Evolutionary conservation across 768 basidiomycete species (phyloP).

Genomic region (Tulasnella sp.): DNA sequence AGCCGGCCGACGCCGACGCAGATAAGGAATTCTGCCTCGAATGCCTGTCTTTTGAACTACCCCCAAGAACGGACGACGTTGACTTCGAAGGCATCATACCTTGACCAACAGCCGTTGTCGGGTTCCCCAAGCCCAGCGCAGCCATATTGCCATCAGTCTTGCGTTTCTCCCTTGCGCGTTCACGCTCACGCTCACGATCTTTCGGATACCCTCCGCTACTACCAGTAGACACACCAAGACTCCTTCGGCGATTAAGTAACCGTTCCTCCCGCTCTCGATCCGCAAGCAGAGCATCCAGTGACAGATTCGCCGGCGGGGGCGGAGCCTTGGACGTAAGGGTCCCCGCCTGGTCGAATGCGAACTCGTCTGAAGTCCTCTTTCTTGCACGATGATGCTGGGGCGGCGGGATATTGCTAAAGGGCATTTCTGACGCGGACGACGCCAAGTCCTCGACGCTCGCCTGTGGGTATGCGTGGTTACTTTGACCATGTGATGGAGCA

Average conservation of each 20-base stretch:
- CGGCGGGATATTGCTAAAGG: too few species aligned
- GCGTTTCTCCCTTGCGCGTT: slow-evolving; percentile 16
- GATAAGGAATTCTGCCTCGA: slow-evolving; percentile 52
- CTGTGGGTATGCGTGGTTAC: neutral
- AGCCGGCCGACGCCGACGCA: slow-evolving; percentile 18
- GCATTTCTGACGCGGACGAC: slow-evolving; percentile 11
- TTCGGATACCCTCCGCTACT: slow-evolving; percentile 8
- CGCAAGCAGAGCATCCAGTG: slow-evolving; percentile 26
- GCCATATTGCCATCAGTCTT: slow-evolving; percentile 11
- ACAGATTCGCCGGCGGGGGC: slow-evolving; percentile 32
- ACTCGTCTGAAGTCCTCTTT: slow-evolving; percentile 74
- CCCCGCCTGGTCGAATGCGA: slow-evolving; percentile 65
- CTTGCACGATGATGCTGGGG: slow-evolving; percentile 41
- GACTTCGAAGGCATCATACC: slow-evolving; percentile 1
- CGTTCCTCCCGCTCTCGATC: slow-evolving; percentile 14
- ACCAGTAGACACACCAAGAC: slow-evolving; percentile 45
- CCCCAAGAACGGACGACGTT: slow-evolving; percentile 16
- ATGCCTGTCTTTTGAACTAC: slow-evolving; percentile 29
- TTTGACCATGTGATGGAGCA: neutral
- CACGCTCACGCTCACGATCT: slow-evolving; percentile 11
- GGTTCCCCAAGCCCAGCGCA: slow-evolving; percentile 8
- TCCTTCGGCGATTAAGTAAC: slow-evolving; percentile 46
- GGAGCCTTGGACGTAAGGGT: slow-evolving; percentile 28
- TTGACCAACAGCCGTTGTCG: neutral
- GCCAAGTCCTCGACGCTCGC: neutral